Conservation (phyloP, 495 filamentous ascomycete species). For the Talaromyces ruber region DNA sequence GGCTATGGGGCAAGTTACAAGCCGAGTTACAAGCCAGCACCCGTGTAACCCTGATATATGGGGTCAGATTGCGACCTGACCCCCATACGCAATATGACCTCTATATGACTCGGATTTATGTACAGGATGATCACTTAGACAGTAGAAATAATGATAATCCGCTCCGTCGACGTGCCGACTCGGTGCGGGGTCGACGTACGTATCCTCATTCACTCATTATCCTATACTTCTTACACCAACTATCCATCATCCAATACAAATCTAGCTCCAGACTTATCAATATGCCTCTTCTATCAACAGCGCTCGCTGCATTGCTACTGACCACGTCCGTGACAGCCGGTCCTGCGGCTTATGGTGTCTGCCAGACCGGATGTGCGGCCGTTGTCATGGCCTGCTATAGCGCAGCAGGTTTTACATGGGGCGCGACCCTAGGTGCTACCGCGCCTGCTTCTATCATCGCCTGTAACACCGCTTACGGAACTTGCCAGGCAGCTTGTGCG, state of each 20-base stretch:
- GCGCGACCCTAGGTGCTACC: conserved; percentile 25
- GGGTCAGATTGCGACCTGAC: too few relatives aligned
- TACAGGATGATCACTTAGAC: too few relatives aligned
- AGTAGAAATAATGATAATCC: too few relatives aligned
- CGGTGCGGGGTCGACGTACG: too few relatives aligned
- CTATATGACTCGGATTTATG: too few relatives aligned
- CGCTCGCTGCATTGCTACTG: background rate
- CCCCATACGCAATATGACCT: too few relatives aligned
- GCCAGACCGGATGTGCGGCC: conserved; percentile 40
- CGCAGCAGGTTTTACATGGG: conserved; percentile 41
- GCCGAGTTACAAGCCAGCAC: too few relatives aligned
- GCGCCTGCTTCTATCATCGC: conserved; percentile 32
- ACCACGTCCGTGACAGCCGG: conserved; percentile 4
- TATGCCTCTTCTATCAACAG: background rate
- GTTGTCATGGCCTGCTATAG: conserved; percentile 45
- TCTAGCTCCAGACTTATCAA: background rate
- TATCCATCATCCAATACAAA: background rate
- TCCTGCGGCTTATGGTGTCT: conserved; percentile 32
- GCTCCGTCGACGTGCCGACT: too few relatives aligned
- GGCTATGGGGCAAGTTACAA: too few relatives aligned
- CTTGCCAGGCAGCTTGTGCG: conserved; percentile 40
- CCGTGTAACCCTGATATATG: too few relatives aligned
- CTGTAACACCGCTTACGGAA: conserved; percentile 42
- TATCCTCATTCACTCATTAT: too few relatives aligned
- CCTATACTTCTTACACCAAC: too few relatives aligned